A percentile compares a stretch with the other conserved stretches of the same genome.
Evolutionary conservation across 192 early-diverging fungal species (phyloP).

Genomic region (Endogone sp.): DNA sequence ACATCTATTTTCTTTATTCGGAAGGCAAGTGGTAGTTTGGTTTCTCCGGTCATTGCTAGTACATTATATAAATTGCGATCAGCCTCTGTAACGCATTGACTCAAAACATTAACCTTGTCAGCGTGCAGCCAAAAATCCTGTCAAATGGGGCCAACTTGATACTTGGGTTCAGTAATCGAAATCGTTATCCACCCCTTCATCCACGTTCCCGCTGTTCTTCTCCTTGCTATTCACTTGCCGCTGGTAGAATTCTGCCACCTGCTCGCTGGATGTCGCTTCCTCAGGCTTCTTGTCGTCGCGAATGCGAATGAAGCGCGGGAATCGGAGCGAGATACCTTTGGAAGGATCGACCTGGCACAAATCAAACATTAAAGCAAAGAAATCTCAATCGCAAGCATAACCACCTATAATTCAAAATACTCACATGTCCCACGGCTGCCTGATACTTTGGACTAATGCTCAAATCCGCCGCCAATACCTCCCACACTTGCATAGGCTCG

Average conservation of each 20-base stretch:
- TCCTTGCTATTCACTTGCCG: neutral
- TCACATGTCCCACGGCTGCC: constrained; percentile 81
- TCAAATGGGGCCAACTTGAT: no score
- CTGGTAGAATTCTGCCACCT: constrained; percentile 39
- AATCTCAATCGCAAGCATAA: no score
- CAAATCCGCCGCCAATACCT: constrained; percentile 95
- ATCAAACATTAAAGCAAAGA: constrained; percentile 12
- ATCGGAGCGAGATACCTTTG: constrained; percentile 96
- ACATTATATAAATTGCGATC: no score
- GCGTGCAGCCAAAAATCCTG: no score
- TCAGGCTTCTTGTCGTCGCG: constrained; percentile 95
- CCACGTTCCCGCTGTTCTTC: neutral
- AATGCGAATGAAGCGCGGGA: constrained; percentile 93
- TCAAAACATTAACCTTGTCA: no score
- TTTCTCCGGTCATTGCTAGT: no score
- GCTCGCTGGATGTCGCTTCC: constrained; percentile 85
- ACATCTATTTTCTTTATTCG: no score
- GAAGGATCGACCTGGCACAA: constrained; percentile 67
- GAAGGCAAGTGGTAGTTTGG: no score
- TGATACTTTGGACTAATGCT: constrained; percentile 94
- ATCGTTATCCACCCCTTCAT: constrained; percentile 1
- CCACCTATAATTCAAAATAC: constrained; percentile 18
- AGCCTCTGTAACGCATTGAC: no score
- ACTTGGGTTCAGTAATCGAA: neutral
- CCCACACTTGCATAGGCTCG: constrained; percentile 88